Percentiles rank a stretch among this genome's conserved stretches.
These are phyloP conservation scores for Geotrichum australiense DNA, from an alignment of 1,139 yeast genomes.

Conservation along the genomic window DNA sequence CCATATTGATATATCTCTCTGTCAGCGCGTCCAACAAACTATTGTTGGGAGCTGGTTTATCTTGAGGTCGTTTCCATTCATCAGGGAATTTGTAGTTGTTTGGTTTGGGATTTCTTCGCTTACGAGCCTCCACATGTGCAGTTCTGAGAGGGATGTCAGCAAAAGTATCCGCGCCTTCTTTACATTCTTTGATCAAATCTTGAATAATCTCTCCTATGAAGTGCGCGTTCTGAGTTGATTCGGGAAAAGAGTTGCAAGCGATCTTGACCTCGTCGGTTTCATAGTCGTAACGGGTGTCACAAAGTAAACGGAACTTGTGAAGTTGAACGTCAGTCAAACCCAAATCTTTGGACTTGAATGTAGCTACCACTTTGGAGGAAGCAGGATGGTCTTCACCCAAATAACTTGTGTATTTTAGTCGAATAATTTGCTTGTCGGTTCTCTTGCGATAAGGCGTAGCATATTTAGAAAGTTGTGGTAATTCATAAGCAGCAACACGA, in stretches of 20 bases:
- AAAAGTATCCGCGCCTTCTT: slow-evolving; percentile 52
- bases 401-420: slow-evolving; percentile 65
- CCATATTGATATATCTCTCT: slow-evolving; percentile 12
- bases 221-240: slow-evolving; percentile 81
- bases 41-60: slow-evolving; percentile 25
- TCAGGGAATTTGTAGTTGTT: slow-evolving; percentile 54
- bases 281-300: slow-evolving; percentile 72
- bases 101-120: slow-evolving; percentile 36
- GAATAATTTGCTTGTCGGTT: slow-evolving; percentile 43
- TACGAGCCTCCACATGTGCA: slow-evolving; percentile 52
- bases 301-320: slow-evolving; percentile 71
- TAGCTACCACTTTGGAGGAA: slow-evolving; percentile 60
- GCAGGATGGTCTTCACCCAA: slow-evolving; percentile 64
- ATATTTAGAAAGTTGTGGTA: slow-evolving; percentile 72
- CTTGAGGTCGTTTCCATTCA: slow-evolving; percentile 70
- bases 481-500: slow-evolving; percentile 82
- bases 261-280: slow-evolving; percentile 53
- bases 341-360: slow-evolving; percentile 49
- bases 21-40: slow-evolving; percentile 20
- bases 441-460: slow-evolving; percentile 39
- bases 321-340: slow-evolving; percentile 45
- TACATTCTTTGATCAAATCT: slow-evolving; percentile 57
- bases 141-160: slow-evolving; percentile 76
- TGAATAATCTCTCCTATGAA: slow-evolving; percentile 59
- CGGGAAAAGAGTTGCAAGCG: slow-evolving; percentile 55